A percentile compares a stretch with the other conserved stretches of the same genome.
These are phyloP conservation scores for Chamaecrista fasciculata DNA, from an alignment of 306 rosid species.

Conservation along the genomic window DNA sequence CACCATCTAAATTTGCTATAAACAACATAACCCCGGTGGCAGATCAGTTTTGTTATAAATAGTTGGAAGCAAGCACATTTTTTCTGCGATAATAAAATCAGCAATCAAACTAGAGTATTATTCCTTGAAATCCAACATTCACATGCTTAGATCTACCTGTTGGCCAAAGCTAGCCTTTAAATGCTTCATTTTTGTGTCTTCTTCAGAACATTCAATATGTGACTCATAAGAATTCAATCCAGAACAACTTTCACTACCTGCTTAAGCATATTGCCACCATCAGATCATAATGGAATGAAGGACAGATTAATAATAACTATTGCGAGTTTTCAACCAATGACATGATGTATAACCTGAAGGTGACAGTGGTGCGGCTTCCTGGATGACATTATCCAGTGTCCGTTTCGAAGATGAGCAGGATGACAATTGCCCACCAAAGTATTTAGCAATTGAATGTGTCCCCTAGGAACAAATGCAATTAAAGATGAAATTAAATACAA, in stretches of 20 bases:
- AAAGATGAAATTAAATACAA: slow-evolving; percentile 1
- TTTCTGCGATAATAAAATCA: not conserved
- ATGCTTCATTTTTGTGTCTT: slow-evolving; percentile 36
- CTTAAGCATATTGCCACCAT: slow-evolving; percentile 26
- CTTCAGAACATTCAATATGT: slow-evolving; percentile 41
- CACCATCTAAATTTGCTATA: slow-evolving; percentile 3
- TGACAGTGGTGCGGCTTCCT: slow-evolving; percentile 51
- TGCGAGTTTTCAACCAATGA: slow-evolving; percentile 14
- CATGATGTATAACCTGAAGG: slow-evolving; percentile 57
- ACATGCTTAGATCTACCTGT: slow-evolving; percentile 39
- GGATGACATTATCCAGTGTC: slow-evolving; percentile 33
- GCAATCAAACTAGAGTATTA: slow-evolving; percentile 15
- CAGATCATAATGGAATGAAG: slow-evolving; percentile 25
- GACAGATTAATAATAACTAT: slow-evolving; percentile 6
- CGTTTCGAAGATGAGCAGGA: slow-evolving; percentile 44
- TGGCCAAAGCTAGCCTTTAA: slow-evolving; percentile 43
- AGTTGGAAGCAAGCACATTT: not conserved
- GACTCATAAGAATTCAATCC: slow-evolving; percentile 43
- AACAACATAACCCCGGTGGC: not conserved
- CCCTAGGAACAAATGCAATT: slow-evolving; percentile 55
- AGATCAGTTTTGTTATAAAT: not conserved
- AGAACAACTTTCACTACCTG: slow-evolving; percentile 51
- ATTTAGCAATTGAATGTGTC: slow-evolving; percentile 73
- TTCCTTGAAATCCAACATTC: slow-evolving; percentile 27
- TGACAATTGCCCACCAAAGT: slow-evolving; percentile 56